Conservation (phyloP, 192 early-diverging fungal genomes). For the Geosiphon pyriformis region DNA sequence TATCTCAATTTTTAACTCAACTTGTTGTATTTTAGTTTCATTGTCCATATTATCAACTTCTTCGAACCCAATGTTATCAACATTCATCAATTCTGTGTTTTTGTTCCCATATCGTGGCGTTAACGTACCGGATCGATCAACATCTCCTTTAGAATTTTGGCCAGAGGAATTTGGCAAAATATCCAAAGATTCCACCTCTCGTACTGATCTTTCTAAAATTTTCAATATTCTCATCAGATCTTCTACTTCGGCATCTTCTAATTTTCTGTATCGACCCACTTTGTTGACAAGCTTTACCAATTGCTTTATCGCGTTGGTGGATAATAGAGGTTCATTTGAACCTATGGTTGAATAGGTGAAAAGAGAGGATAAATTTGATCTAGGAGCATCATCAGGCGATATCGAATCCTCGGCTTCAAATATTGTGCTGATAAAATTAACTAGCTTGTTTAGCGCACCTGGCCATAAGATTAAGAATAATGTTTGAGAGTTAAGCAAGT, state of each 20-base stretch:
- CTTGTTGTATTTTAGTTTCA: background rate
- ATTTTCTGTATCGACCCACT: constrained; percentile 10
- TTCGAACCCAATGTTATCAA: background rate
- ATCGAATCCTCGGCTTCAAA: constrained; percentile 23
- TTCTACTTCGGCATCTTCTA: constrained; percentile 22
- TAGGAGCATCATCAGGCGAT: background rate
- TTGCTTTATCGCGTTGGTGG: background rate
- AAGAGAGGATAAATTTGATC: background rate
- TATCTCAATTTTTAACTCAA: constrained; percentile 14
- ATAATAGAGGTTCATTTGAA: constrained; percentile 16
- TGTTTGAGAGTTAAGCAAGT: background rate
- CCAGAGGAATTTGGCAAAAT: background rate
- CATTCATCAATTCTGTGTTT: background rate
- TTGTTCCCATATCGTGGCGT: background rate
- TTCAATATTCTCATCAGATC: constrained; percentile 16
- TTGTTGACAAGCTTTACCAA: constrained; percentile 18
- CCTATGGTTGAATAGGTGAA: constrained; percentile 3
- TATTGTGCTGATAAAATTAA: constrained; percentile 19
- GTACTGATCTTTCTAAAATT: constrained; percentile 20
- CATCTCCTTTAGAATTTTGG: no score
- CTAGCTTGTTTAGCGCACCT: constrained; percentile 12
- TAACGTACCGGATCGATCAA: background rate
- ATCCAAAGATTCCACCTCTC: constrained; percentile 15
- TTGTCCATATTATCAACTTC: constrained; percentile 16
- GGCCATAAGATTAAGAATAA: background rate